Conservation (phyloP, 2,329 filamentous ascomycete genomes). For the Penicillium sp. region DNA sequence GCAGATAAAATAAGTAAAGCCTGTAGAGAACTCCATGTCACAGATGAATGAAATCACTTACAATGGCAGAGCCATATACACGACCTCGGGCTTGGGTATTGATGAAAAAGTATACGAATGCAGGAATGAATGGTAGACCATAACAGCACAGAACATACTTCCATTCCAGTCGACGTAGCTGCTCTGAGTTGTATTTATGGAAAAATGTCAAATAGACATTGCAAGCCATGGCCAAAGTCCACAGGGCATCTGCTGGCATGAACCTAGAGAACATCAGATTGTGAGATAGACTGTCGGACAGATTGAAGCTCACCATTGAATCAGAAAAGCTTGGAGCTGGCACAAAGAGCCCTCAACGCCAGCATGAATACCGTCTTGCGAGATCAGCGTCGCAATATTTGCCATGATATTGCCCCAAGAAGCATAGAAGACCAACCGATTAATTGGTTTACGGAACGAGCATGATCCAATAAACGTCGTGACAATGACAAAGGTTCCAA, state of each 20-base stretch:
- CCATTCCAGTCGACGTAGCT: conserved; percentile 67
- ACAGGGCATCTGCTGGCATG: conserved; percentile 72
- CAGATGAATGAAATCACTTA: conserved; percentile 27
- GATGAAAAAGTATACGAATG: conserved; percentile 68
- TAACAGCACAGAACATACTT: conserved; percentile 71
- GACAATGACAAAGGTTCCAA: conserved; percentile 72
- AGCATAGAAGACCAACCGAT: conserved; percentile 79
- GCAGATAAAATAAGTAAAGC: neutral
- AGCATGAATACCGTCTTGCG: conserved; percentile 57
- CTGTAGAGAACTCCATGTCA: too few relatives aligned
- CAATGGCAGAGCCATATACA: conserved; percentile 71
- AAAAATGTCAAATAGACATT: conserved; percentile 85
- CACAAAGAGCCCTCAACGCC: conserved; percentile 60
- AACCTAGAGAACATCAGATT: conserved; percentile 56
- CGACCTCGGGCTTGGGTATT: conserved; percentile 52
- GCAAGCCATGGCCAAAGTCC: conserved; percentile 78
- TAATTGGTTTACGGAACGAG: conserved; percentile 82
- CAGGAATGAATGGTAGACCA: conserved; percentile 69
- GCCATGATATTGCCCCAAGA: conserved; percentile 77
- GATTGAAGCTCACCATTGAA: conserved; percentile 70
- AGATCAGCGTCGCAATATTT: conserved; percentile 75
- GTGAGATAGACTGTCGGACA: neutral
- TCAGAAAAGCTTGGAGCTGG: conserved; percentile 74
- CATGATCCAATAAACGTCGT: conserved; percentile 67
- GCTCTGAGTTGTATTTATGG: conserved; percentile 65